Base-by-base conservation (phyloP, 192 early-diverging fungal species). In the Backusella luteola region DNA sequence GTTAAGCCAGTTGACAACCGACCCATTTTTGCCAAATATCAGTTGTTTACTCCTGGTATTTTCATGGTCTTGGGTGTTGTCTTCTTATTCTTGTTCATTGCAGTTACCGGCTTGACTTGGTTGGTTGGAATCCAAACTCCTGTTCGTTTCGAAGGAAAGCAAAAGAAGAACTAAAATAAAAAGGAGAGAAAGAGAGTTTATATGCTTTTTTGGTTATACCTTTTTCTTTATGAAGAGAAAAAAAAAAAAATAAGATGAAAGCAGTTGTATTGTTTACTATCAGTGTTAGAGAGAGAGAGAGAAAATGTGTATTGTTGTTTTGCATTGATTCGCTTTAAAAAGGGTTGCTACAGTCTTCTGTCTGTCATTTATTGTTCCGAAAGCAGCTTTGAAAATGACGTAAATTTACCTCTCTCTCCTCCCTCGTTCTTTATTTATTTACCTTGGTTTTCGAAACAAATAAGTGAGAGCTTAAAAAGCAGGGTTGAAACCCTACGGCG, bases 11-110 rank as follows among this genome's bases (percentile, higher is more conserved):
- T 23, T 19, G 67, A 36, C 11, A 59, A 75, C 5, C 52, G 69
- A 26, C 76, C 82, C n/a, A 76, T 83, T n/a, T 83, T 83, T 73
- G 77, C 68, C 34, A 83, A 83, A 46, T 83, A 83, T 42, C 78
- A 80, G 56, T 52, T 83, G 4, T 83, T 83, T 29, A 76, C 75
- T 11, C 73, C 82, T 39, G 82, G 67, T 36, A 76, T 83, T 42
- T 79, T 79, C 59, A 83, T 83, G 82, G 73, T 69, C 7, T 41
- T 83, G 36, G 78, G 49, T 46, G 75, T 79, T 12, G 41, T 49
- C 14, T 79, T 77, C 1, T 29, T 83, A 4, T 79, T 83, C 59
- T 53, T 83, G 59, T 52, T 77, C 36, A 79, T 83, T 70, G 69
- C 69, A 32, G 75, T 53, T 5, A 71, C 72, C 36, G 82, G 82